phyloP scores from a whole-genome alignment of 148 eudicot species.

The Vaccinium myrtillus region DNA sequence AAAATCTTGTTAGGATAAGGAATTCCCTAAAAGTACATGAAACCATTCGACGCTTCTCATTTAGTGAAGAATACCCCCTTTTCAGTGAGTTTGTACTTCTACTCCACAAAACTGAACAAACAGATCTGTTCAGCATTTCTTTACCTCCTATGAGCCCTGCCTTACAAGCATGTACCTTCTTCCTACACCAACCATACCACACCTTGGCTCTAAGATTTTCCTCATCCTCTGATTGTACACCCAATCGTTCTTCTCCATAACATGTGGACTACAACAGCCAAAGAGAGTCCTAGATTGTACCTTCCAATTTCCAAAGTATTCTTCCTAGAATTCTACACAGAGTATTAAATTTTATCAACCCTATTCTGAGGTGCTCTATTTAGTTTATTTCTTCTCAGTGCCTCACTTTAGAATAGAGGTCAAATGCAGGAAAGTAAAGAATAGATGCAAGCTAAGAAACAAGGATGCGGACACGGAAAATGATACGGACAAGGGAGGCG shows the following conservation, averaged over 20 bases:
- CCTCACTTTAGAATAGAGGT: background rate
- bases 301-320: background rate
- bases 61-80: background rate
- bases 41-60: background rate
- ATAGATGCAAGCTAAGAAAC: background rate
- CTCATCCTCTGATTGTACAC: background rate
- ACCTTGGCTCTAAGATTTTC: background rate
- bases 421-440: background rate
- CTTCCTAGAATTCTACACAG: background rate
- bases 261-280: background rate
- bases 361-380: background rate
- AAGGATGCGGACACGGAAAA: too few relatives aligned
- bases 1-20: background rate
- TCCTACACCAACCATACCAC: background rate
- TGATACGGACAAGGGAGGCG: too few relatives aligned
- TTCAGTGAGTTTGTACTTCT: background rate
- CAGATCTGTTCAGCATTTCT: background rate
- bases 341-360: background rate
- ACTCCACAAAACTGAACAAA: background rate
- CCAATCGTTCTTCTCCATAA: background rate
- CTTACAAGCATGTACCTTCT: background rate
- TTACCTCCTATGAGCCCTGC: background rate
- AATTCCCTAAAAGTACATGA: background rate
- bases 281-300: background rate
- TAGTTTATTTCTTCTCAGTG: background rate